phyloP scores from a whole-genome alignment of 352 stramenopile genomes.

The Pythium phragmitis region DNA sequence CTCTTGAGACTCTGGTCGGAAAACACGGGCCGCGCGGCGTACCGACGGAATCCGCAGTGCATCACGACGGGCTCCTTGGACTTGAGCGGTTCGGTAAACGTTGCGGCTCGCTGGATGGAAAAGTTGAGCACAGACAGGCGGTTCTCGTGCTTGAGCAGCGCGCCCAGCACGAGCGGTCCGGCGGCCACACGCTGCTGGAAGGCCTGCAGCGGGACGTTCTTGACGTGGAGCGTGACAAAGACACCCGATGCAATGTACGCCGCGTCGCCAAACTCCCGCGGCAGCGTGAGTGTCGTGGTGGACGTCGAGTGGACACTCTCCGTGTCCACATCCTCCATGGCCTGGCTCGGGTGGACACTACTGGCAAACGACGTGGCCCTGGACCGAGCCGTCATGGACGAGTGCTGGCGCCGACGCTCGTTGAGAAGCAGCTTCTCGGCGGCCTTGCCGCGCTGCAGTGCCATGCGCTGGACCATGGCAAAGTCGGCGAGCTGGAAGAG shows the following conservation, averaged over 20 bases:
- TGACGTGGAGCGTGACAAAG: conserved; percentile 91
- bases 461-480: conserved; percentile 91
- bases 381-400: conserved; percentile 37
- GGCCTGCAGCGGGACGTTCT: conserved; percentile 57
- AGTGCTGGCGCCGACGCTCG: conserved; percentile 54
- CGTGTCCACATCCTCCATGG: conserved; percentile 77
- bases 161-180: conserved; percentile 71
- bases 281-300: conserved; percentile 26
- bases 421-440: conserved; percentile 71
- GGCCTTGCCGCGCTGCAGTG: conserved; percentile 72
- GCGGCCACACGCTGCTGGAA: conserved; percentile 55
- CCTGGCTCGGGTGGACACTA: conserved; percentile 28
- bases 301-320: conserved; percentile 23
- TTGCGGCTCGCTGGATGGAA: conserved; percentile 84
- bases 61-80: conserved; percentile 96
- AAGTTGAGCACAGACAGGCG: conserved; percentile 98
- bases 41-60: conserved; percentile 96
- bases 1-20: conserved; percentile 98
- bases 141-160: conserved; percentile 96
- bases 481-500: conserved; percentile 98
- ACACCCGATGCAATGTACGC: conserved; percentile 92
- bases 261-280: conserved; percentile 59
- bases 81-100: conserved; percentile 91
- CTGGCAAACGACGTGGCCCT: conserved; percentile 55
- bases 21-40: conserved; percentile 93